Evolutionary conservation across 2,329 filamentous ascomycete species (phyloP).

Genomic region (Tolypocladium ophioglossoides): DNA sequence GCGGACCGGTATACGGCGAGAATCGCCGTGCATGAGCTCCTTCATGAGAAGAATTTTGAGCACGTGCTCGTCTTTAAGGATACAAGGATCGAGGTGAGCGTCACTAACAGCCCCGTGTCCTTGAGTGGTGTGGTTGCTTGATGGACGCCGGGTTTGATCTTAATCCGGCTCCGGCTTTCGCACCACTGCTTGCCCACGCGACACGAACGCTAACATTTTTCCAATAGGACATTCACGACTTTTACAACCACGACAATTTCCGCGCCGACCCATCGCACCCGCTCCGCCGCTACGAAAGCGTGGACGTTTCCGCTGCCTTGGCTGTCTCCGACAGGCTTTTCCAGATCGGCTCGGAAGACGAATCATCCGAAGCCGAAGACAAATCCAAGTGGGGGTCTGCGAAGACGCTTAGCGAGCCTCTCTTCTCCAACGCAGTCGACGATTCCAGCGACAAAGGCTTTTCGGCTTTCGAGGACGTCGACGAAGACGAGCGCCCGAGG

Average conservation of each 20-base stretch:
- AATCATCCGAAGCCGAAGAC: neutral
- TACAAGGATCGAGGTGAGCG: conserved; percentile 4
- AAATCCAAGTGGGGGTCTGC: neutral
- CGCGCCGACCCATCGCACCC: conserved; percentile 6
- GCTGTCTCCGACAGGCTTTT: neutral
- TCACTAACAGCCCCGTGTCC: neutral
- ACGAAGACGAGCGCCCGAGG: neutral
- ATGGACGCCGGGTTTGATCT: conserved; percentile 6
- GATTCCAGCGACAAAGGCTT: neutral
- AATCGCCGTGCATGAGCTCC: conserved; percentile 2
- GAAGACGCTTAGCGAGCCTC: neutral
- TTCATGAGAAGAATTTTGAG: neutral
- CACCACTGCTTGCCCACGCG: neutral
- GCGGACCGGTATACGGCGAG: neutral
- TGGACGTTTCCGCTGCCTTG: conserved; percentile 2
- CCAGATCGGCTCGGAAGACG: neutral
- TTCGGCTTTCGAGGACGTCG: neutral
- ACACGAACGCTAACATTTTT: conserved; percentile 11
- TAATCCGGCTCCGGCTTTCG: conserved; percentile 7
- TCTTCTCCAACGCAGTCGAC: neutral
- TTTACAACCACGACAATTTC: conserved; percentile 6
- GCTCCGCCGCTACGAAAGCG: conserved; percentile 2
- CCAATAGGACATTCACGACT: conserved; percentile 9
- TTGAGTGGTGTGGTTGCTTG: no score
- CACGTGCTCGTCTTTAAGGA: conserved; percentile 7